Evolutionary conservation across 169 alveolate species (phyloP).

Genomic region (Plasmodium coatneyi): DNA sequence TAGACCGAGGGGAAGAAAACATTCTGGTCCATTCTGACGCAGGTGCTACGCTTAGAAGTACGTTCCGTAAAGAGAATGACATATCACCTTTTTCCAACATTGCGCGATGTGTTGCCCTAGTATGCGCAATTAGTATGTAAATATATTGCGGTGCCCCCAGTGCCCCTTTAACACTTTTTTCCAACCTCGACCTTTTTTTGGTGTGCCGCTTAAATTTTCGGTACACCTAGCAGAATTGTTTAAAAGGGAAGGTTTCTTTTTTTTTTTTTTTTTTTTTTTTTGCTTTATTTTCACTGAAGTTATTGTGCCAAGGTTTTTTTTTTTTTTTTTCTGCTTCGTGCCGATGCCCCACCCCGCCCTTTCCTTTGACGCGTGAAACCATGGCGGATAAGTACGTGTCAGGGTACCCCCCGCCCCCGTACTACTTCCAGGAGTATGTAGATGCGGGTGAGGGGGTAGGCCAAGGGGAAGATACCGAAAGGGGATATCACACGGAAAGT

Average conservation of each 20-base stretch:
- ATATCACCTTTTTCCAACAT: background rate
- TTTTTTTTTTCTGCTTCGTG: background rate
- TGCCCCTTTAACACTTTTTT: background rate
- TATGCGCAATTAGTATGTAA: background rate
- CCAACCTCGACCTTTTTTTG: background rate
- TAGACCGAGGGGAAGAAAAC: background rate
- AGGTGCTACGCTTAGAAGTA: background rate
- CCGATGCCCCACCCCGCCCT: background rate
- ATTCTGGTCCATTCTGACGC: background rate
- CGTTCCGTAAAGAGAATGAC: background rate
- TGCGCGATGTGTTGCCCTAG: background rate
- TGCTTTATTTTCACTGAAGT: background rate
- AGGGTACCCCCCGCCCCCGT: constrained; percentile 87
- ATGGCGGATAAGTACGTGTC: constrained; percentile 53
- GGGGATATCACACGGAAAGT: background rate
- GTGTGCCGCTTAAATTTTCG: background rate
- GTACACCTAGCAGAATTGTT: background rate
- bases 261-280: constrained; percentile 2
- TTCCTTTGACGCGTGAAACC: background rate
- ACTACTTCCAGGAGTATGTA: constrained; percentile 78
- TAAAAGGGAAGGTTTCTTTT: background rate
- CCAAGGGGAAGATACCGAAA: background rate
- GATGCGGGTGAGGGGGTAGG: constrained; percentile 23
- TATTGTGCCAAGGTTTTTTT: background rate
- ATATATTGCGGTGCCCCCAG: background rate